Conservation (phyloP, 169 alveolate species). For the Plasmodium billcollinsi region DNA sequence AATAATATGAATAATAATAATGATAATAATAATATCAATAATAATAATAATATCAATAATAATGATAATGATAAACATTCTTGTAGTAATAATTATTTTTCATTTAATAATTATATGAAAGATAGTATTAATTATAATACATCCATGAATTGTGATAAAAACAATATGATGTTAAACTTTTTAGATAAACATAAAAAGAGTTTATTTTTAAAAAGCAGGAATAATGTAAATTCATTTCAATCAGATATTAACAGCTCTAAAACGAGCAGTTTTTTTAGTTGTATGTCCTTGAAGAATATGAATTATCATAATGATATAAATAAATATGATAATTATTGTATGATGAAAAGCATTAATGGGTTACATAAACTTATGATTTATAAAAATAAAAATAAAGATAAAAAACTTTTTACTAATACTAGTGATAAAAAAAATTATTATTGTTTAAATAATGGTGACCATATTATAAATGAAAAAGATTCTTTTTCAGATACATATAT, state of each 20-base stretch:
- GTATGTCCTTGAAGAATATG: conserved; percentile 27
- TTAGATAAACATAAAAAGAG: conserved; percentile 5
- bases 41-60: background rate
- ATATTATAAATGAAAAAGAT: conserved; percentile 24
- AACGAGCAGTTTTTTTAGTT: conserved; percentile 45
- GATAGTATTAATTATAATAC: background rate
- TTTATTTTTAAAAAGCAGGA: conserved; percentile 13
- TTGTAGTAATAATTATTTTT: background rate
- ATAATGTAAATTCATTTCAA: conserved; percentile 5
- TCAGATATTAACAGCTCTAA: conserved; percentile 30
- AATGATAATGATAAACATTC: background rate
- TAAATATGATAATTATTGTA: background rate
- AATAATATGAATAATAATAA: background rate
- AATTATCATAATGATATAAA: conserved; percentile 12
- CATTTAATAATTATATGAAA: conserved; percentile 8
- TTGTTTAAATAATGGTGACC: conserved; percentile 2
- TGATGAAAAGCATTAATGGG: background rate
- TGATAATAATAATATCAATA: background rate
- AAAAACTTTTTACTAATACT: conserved; percentile 16
- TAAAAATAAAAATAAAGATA: conserved; percentile 14
- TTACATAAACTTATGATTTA: conserved; percentile 4
- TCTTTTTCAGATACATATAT: conserved; percentile 64
- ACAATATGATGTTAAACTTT: background rate
- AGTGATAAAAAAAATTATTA: conserved; percentile 39
- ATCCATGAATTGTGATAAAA: no score